phyloP scores from a whole-genome alignment of 108 stramenopile genomes.

The Nitzschia sp. region DNA sequence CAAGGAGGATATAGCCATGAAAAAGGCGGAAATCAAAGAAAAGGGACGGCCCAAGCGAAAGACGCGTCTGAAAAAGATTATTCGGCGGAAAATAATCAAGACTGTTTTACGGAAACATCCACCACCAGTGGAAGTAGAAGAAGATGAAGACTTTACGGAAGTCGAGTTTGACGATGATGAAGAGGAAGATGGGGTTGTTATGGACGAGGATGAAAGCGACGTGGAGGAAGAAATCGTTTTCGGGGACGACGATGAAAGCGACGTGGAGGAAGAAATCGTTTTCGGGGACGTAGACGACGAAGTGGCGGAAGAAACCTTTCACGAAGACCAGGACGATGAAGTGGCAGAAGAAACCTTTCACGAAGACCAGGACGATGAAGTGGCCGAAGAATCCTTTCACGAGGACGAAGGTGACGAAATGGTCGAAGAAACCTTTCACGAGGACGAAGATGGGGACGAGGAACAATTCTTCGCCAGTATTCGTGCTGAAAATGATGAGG shows the following conservation, averaged over 20 bases:
- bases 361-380: neutral
- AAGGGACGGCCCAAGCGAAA: neutral
- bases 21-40: neutral
- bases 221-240: neutral
- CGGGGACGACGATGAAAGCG: neutral
- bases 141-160: neutral
- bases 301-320: neutral
- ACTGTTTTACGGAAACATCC: neutral
- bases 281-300: neutral
- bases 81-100: conserved; percentile 20
- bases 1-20: neutral
- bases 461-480: conserved; percentile 11
- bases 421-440: neutral
- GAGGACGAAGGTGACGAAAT: neutral
- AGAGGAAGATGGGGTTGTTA: neutral
- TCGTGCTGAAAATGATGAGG: neutral
- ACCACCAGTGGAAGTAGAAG: neutral
- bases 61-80: neutral
- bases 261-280: neutral
- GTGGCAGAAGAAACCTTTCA: neutral
- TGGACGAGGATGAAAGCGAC: conserved; percentile 2
- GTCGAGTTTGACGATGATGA: conserved; percentile 1
- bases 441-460: conserved; percentile 3
- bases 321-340: neutral
- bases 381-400: neutral